A percentile compares a stretch with the other conserved stretches of the same genome.
Evolutionary conservation across 2,329 filamentous ascomycete genomes (phyloP).

Genomic region (Tothia fuscella): DNA sequence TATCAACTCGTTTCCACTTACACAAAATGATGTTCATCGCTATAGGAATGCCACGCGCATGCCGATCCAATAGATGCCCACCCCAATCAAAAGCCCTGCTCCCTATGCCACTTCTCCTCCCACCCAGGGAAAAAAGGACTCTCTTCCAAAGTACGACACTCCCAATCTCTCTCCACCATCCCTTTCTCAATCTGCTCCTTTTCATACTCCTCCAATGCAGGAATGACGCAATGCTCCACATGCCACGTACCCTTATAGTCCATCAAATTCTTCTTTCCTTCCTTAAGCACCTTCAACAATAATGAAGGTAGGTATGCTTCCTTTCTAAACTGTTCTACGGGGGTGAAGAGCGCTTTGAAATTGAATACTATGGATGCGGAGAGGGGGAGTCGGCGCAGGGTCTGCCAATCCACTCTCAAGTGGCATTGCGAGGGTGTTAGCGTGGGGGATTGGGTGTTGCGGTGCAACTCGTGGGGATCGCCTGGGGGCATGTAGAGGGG

Average conservation of each 20-base stretch:
- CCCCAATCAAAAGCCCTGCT: constrained; percentile 45
- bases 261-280: constrained; percentile 60
- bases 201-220: constrained; percentile 50
- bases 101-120: constrained; percentile 59
- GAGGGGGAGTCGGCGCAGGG: constrained; percentile 63
- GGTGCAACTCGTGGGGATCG: constrained; percentile 50
- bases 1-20: neutral
- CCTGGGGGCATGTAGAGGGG: constrained; percentile 65
- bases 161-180: constrained; percentile 49
- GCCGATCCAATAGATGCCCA: neutral
- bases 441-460: constrained; percentile 44
- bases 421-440: constrained; percentile 49
- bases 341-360: constrained; percentile 78
- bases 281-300: constrained; percentile 53
- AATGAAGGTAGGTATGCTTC: constrained; percentile 64
- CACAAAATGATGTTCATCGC: neutral
- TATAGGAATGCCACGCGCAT: neutral
- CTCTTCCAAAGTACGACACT: constrained; percentile 57
- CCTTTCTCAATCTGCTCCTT: constrained; percentile 54
- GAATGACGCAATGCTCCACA: constrained; percentile 59
- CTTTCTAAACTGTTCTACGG: constrained; percentile 53
- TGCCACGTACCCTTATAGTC: constrained; percentile 77
- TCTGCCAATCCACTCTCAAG: constrained; percentile 81
- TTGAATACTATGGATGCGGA: constrained; percentile 71
- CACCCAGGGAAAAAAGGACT: constrained; percentile 66